phyloP scores from a whole-genome alignment of 768 basidiomycete species.

The Phylloporus sp. region DNA sequence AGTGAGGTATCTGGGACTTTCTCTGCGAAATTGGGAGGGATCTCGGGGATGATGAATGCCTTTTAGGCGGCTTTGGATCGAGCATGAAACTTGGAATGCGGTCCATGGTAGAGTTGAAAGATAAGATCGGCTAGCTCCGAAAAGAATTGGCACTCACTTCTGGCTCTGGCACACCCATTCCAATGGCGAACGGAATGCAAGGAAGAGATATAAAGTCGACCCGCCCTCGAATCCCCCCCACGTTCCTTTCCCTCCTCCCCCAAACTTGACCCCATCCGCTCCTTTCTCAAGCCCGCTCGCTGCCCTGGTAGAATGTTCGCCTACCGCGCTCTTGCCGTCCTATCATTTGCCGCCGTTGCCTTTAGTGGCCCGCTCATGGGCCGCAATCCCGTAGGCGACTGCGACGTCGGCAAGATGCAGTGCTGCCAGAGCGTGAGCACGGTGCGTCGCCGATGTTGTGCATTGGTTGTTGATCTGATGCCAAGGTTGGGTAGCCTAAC shows the following conservation, averaged over 20 bases:
- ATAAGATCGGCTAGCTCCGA: background rate
- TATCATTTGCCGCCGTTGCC: conserved; percentile 17
- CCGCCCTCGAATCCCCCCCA: conserved; percentile 5
- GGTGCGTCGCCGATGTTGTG: conserved; percentile 10
- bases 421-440: conserved; percentile 21
- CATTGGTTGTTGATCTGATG: conserved; percentile 5
- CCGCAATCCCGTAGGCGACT: conserved; percentile 26
- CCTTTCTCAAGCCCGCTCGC: conserved; percentile 17
- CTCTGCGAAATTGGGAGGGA: background rate
- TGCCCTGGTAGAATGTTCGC: conserved; percentile 14
- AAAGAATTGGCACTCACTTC: background rate
- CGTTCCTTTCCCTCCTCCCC: conserved; percentile 1
- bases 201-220: conserved; percentile 18
- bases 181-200: conserved; percentile 10
- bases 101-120: background rate
- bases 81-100: background rate
- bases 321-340: conserved; percentile 9
- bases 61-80: background rate
- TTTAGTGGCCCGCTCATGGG: conserved; percentile 17
- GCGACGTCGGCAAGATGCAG: conserved; percentile 15
- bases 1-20: background rate
- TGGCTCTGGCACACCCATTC: background rate
- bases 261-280: conserved; percentile 19
- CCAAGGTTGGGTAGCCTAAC: conserved; percentile 5
- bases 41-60: background rate